These are phyloP conservation scores for Macaranga tanarius DNA, from an alignment of 441 rosid genomes.

Conservation along the genomic window DNA sequence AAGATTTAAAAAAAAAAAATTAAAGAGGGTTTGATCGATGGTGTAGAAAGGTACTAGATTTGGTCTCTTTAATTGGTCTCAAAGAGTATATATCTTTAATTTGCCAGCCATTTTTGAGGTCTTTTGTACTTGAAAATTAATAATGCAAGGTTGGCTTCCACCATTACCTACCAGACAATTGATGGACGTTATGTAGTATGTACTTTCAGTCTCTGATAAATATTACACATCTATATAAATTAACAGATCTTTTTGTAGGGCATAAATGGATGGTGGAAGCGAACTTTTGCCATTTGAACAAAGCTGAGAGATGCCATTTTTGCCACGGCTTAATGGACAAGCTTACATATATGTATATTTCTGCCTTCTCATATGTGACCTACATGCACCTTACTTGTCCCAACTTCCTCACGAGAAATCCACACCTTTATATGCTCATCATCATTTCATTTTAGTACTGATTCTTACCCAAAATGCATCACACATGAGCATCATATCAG, in stretches of 20 bases:
- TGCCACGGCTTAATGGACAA: conserved; percentile 9
- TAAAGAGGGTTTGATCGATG: background rate
- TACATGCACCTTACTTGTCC: too few relatives aligned
- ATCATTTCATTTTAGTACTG: too few relatives aligned
- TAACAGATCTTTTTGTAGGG: conserved; percentile 14
- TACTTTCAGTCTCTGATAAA: conserved; percentile 25
- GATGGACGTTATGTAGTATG: background rate
- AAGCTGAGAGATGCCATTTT: background rate
- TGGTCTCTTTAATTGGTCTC: conserved; percentile 29
- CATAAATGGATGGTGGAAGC: background rate
- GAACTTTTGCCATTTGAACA: background rate
- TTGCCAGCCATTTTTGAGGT: background rate
- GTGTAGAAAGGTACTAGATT: conserved; percentile 20
- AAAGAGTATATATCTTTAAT: background rate
- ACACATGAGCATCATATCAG: too few relatives aligned
- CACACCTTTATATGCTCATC: too few relatives aligned
- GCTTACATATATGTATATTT: background rate
- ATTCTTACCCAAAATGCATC: too few relatives aligned
- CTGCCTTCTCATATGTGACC: too few relatives aligned
- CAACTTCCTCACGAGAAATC: too few relatives aligned
- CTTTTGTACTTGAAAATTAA: background rate
- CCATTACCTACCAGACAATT: conserved; percentile 19
- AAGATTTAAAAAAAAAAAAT: background rate
- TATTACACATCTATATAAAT: too few relatives aligned
- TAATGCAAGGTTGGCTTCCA: conserved; percentile 33